A percentile compares a stretch with the other conserved stretches of the same genome.
These are phyloP conservation scores for Solanum medicagineum DNA, from an alignment of 257 asterid genomes.

Conservation along the genomic window DNA sequence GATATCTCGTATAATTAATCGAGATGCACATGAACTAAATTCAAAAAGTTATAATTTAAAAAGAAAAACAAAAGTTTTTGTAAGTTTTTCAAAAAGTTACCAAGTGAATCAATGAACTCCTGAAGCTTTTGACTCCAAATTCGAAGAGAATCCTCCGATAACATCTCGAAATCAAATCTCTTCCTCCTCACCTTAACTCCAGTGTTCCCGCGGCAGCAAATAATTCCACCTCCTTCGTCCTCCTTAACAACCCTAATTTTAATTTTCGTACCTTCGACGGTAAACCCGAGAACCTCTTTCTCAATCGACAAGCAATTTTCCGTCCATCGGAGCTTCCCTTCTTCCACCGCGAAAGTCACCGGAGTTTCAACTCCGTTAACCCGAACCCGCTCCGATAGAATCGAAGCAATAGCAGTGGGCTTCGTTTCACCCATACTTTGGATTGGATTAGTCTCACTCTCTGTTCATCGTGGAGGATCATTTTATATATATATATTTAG, in stretches of 20 bases:
- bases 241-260: slow-evolving; percentile 41
- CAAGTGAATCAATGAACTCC: slow-evolving; percentile 53
- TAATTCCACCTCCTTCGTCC: slow-evolving; percentile 17
- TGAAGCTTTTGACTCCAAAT: slow-evolving; percentile 54
- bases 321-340: slow-evolving; percentile 47
- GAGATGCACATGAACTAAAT: too few species aligned
- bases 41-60: too few species aligned
- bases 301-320: slow-evolving; percentile 36
- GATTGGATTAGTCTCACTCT: neutral
- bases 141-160: slow-evolving; percentile 28
- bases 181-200: slow-evolving; percentile 22
- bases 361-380: slow-evolving; percentile 29
- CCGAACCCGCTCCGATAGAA: slow-evolving; percentile 44
- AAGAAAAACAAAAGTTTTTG: neutral
- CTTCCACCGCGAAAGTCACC: slow-evolving; percentile 36
- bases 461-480: neutral
- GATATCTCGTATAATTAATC: too few species aligned
- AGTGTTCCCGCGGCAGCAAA: slow-evolving; percentile 28
- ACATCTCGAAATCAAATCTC: slow-evolving; percentile 29
- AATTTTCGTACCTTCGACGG: slow-evolving; percentile 38
- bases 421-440: neutral
- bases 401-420: neutral
- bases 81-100: slow-evolving; percentile 12
- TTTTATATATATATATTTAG: neutral
- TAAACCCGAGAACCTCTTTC: slow-evolving; percentile 64